Evolutionary conservation across 345 rosid species (phyloP), one percentile per base, ranked within the genome.

Genomic region (Lumnitzera racemosa): DNA sequence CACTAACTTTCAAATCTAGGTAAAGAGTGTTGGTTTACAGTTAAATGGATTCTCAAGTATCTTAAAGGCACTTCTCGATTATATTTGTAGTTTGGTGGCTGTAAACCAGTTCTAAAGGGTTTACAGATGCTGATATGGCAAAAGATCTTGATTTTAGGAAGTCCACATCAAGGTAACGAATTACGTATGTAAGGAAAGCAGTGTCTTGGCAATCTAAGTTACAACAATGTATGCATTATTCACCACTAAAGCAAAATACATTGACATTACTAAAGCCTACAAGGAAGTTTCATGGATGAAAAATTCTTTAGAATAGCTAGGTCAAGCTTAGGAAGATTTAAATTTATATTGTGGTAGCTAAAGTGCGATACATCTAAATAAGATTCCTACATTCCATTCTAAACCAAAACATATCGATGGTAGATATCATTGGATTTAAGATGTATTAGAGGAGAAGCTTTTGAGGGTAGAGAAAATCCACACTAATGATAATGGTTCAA

Each of bases 11-110:
- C 62, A 5, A 43, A 58, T 41, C 1, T 5, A 27, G 5, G 3
- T 27, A 27, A 27, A 27, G 31, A 27, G 5, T 2, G 1, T 27
- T 27, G 31, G 31, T 2, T 27, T n/a, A 2, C 55, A 2, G 55
- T 60, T 20, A 60, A 60, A 24, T 47, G 63, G 54, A 47, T 60
- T 47, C 41, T 60, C 5, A 60, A 43, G 43, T 60, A 60, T 23
- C 36, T 60, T n/a, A 12, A 46, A 47, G 53, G n/a, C 49, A 60
- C 54, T 47, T 60, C 63, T 3, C 0, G 16, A 36, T 27, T 27
- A 5, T 27, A 5, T 27, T 27, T 5, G 5, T 1, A 27, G 31
- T 27, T 27, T 27, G 1, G 17, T 24, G 46, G 16, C 11, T 7
- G 23, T 50, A 51, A 25, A 29, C 46, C 9, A 24, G 0, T 15